A percentile compares a stretch with the other conserved stretches of the same genome.
phyloP scores from a whole-genome alignment of 2,329 filamentous ascomycete species.

The Talaromyces pinophilus region DNA sequence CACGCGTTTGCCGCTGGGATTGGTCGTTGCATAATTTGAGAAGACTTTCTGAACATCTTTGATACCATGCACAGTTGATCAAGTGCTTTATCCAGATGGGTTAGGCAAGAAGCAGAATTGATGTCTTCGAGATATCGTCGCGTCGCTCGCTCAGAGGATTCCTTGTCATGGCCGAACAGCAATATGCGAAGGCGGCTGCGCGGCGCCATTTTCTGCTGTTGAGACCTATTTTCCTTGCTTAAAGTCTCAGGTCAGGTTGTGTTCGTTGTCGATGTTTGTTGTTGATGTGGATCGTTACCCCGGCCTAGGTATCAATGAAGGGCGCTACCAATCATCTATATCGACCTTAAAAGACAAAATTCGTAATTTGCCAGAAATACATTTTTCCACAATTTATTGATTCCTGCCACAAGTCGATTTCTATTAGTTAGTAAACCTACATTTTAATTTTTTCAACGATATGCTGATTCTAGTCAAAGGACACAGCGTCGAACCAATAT shows the following conservation, averaged over 20 bases:
- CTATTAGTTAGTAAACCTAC: no score
- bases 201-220: neutral
- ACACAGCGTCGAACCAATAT: no score
- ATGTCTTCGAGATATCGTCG: constrained; percentile 2
- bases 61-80: constrained; percentile 8
- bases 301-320: no score
- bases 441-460: no score
- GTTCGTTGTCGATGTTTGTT: neutral
- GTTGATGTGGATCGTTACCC: neutral
- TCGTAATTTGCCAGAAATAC: no score
- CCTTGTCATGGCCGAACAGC: neutral
- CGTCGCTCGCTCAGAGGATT: constrained; percentile 3
- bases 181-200: neutral
- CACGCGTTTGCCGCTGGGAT: constrained; percentile 6
- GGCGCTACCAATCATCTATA: no score
- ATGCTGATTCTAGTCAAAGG: no score
- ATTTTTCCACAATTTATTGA: no score
- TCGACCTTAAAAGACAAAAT: no score
- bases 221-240: neutral
- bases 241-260: no score
- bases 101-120: constrained; percentile 10
- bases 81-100: constrained; percentile 6
- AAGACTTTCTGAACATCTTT: constrained; percentile 2
- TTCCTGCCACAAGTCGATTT: no score
- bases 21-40: neutral